phyloP scores from a whole-genome alignment of 2,329 filamentous ascomycete genomes.

The Penicillium sp. region DNA sequence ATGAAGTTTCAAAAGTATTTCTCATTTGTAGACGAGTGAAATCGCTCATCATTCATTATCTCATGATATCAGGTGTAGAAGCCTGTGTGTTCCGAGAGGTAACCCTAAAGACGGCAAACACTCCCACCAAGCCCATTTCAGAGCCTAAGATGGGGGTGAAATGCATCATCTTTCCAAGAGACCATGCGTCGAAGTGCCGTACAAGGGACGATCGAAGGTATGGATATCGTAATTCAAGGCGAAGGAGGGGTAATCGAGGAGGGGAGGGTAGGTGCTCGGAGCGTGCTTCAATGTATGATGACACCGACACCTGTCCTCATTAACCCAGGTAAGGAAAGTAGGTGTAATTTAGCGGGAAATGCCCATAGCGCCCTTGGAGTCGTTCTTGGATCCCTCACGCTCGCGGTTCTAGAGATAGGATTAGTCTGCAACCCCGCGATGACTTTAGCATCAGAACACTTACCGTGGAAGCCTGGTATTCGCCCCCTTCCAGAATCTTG shows the following conservation, averaged over 20 bases:
- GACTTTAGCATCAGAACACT: slow-evolving; percentile 23
- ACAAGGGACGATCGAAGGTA: slow-evolving; percentile 3
- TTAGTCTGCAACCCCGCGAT: slow-evolving; percentile 6
- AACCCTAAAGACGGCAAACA: slow-evolving; percentile 9
- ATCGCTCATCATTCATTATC: slow-evolving; percentile 20
- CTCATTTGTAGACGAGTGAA: slow-evolving; percentile 19
- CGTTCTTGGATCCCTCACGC: slow-evolving; percentile 32
- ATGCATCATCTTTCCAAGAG: not conserved
- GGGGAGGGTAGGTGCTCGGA: not conserved
- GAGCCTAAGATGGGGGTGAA: not conserved
- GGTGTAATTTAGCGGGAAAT: slow-evolving; percentile 18
- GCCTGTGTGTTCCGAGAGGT: slow-evolving; percentile 22
- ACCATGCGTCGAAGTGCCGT: slow-evolving; percentile 1
- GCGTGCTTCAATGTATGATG: not conserved
- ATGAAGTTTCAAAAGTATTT: not conserved
- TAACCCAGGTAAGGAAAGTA: not conserved
- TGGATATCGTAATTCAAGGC: slow-evolving; percentile 7
- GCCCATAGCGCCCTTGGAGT: slow-evolving; percentile 22
- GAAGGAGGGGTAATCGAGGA: not conserved
- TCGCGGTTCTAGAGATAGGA: slow-evolving; percentile 26
- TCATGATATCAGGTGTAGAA: slow-evolving; percentile 27
- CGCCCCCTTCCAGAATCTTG: slow-evolving; percentile 74
- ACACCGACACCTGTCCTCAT: not conserved
- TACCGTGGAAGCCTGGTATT: slow-evolving; percentile 60
- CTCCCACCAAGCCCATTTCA: not conserved